phyloP scores from a whole-genome alignment of 345 rosid genomes.

The Eutrema heterophyllum region DNA sequence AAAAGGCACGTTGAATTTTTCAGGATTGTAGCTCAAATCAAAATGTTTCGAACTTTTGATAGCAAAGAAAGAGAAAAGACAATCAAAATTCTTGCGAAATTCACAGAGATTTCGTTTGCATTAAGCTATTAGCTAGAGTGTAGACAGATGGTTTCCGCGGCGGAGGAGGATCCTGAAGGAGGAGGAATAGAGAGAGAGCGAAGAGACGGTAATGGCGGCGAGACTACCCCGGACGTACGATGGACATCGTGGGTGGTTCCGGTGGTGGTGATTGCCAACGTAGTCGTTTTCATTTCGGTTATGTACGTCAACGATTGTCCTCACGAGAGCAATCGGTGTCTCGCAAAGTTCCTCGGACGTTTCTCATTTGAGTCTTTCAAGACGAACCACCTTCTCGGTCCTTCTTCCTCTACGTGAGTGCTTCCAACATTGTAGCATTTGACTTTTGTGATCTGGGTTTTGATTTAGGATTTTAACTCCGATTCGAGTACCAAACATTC shows the following conservation, averaged over 20 bases:
- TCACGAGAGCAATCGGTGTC: conserved; percentile 44
- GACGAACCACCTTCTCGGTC: conserved; percentile 85
- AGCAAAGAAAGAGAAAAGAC: no score
- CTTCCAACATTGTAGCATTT: neutral
- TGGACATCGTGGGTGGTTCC: conserved; percentile 93
- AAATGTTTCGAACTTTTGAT: no score
- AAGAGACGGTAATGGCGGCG: neutral
- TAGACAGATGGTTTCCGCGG: conserved; percentile 6
- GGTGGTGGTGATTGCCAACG: conserved; percentile 58
- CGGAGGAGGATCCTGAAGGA: conserved; percentile 14
- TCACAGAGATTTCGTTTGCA: neutral
- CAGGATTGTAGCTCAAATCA: no score
- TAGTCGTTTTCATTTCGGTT: conserved; percentile 51
- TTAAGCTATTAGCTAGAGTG: neutral
- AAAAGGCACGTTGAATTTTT: no score
- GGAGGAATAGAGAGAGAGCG: neutral
- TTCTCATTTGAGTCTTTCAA: conserved; percentile 71
- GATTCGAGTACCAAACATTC: neutral
- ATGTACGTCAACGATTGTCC: conserved; percentile 93
- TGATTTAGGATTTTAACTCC: neutral
- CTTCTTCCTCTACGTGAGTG: conserved; percentile 76
- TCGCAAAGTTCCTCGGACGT: conserved; percentile 68
- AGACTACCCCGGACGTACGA: conserved; percentile 1
- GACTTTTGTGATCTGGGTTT: neutral
- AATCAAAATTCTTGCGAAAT: no score